These are phyloP conservation scores for Pyricularia grisea DNA, from an alignment of 2,329 filamentous ascomycete genomes.

Conservation along the genomic window DNA sequence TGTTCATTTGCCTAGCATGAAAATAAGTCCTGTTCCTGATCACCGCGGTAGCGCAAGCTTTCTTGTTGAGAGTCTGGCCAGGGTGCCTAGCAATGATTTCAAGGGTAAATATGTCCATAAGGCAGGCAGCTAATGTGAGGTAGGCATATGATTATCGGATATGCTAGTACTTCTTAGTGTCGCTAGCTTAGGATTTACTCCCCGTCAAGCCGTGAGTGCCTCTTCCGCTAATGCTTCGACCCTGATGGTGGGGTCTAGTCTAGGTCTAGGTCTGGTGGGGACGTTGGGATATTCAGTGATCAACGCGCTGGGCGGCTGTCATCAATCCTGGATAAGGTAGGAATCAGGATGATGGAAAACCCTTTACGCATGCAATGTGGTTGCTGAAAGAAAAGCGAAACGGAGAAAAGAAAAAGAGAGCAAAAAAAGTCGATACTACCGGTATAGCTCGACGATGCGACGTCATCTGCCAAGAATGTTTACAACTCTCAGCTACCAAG, in stretches of 20 bases:
- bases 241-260: not conserved
- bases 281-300: not conserved
- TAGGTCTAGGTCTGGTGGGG: not conserved
- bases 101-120: not conserved
- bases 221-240: not conserved
- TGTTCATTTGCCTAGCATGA: not conserved
- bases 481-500: not conserved
- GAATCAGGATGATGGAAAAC: not conserved
- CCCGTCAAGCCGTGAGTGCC: not conserved
- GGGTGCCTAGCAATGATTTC: not conserved
- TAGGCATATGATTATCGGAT: not conserved
- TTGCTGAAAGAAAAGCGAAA: not conserved
- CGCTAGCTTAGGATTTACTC: not conserved
- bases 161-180: not conserved
- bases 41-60: not conserved
- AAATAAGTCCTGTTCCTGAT: too few species aligned
- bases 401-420: too few species aligned
- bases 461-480: not conserved
- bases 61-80: not conserved
- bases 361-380: not conserved
- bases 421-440: not conserved
- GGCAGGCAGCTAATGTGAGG: not conserved
- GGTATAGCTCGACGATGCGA: not conserved
- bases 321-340: not conserved
- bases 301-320: not conserved